Evolutionary conservation across 768 basidiomycete species (phyloP).

Genomic region (Zangia roseola): DNA sequence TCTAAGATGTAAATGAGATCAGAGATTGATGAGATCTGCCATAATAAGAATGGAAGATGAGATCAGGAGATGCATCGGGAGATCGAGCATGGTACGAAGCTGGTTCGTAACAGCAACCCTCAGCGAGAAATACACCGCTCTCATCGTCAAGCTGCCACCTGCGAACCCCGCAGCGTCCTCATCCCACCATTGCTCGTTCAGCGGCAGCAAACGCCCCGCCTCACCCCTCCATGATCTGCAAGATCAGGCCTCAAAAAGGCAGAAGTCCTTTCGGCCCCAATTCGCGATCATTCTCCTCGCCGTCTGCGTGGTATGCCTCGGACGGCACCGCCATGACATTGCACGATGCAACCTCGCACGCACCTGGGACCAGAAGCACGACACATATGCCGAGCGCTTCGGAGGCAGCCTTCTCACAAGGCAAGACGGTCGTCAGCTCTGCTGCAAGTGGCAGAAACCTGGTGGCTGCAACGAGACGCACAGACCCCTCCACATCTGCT

Average conservation of each 20-base stretch:
- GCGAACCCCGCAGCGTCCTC: no score
- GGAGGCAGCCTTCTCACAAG: constrained; percentile 16
- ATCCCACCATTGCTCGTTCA: neutral
- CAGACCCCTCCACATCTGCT: constrained; percentile 4
- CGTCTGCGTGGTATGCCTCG: constrained; percentile 36
- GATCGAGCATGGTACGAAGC: no score
- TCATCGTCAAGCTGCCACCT: no score
- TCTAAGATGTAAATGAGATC: no score
- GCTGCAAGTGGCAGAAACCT: constrained; percentile 1
- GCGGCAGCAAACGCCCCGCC: neutral
- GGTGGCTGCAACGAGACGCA: constrained; percentile 1
- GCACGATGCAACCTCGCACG: constrained; percentile 11
- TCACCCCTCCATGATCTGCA: no score
- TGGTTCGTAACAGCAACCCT: no score
- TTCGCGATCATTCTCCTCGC: neutral
- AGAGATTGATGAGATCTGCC: no score
- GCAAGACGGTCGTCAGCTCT: constrained; percentile 6
- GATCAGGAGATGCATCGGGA: no score
- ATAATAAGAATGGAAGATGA: no score
- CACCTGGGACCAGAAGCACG: constrained; percentile 23
- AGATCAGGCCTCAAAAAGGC: no score
- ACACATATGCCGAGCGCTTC: neutral
- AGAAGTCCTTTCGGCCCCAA: neutral
- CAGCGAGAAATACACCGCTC: no score
- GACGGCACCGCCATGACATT: constrained; percentile 26